A percentile compares a stretch with the other conserved stretches of the same genome.
phyloP scores from a whole-genome alignment of 345 rosid species.

The Firmiana major region DNA sequence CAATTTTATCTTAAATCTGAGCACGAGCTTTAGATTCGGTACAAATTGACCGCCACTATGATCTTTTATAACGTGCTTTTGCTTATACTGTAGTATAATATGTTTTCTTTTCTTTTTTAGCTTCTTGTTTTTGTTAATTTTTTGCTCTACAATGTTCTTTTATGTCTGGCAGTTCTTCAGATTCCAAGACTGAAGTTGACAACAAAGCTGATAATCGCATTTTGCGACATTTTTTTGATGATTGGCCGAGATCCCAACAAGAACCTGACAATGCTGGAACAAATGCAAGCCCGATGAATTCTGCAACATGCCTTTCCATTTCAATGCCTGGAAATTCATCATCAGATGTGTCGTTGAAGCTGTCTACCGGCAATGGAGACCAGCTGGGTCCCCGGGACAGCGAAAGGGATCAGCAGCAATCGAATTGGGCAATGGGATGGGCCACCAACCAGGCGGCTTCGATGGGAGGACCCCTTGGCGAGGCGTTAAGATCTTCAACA shows the following conservation, averaged over 20 bases:
- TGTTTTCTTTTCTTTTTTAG: background rate
- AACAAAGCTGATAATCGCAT: constrained; percentile 54
- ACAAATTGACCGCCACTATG: background rate
- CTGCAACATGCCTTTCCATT: constrained; percentile 62
- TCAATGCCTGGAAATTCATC: constrained; percentile 66
- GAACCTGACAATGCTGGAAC: constrained; percentile 41
- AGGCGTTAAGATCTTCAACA: constrained; percentile 65
- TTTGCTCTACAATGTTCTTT: constrained; percentile 10
- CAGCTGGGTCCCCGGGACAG: constrained; percentile 24
- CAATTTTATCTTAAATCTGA: background rate
- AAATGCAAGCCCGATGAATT: constrained; percentile 31
- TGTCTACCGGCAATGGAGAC: constrained; percentile 62
- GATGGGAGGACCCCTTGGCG: constrained; percentile 91
- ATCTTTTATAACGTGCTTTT: constrained; percentile 4
- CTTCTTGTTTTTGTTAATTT: background rate
- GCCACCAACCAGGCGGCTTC: constrained; percentile 44
- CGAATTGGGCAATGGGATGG: constrained; percentile 66
- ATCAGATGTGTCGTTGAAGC: constrained; percentile 82
- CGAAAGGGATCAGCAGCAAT: constrained; percentile 40
- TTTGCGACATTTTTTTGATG: constrained; percentile 79
- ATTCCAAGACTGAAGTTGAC: constrained; percentile 39
- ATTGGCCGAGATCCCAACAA: constrained; percentile 67
- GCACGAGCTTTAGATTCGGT: background rate
- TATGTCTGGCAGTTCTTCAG: constrained; percentile 39
- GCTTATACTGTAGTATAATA: background rate